Base-by-base conservation (phyloP, 192 early-diverging fungal genomes). In the Cetraspora pellucida region DNA sequence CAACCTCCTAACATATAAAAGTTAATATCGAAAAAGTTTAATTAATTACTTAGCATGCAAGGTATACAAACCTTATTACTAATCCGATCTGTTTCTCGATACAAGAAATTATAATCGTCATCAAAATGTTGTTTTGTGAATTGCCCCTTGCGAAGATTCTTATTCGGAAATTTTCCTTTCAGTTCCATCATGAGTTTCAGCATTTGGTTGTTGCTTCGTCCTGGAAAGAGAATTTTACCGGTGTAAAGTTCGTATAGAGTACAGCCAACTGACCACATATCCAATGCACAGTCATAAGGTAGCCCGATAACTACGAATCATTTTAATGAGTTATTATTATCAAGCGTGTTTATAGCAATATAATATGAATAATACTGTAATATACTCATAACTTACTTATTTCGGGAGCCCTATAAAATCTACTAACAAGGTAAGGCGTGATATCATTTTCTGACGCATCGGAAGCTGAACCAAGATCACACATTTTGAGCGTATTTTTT, bases 381-480 rank as follows among this genome's bases (percentile, higher is more conserved):
- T n/a, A n/a, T n/a, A n/a, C n/a, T 4, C 44, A 21, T 72, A 81
- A 89, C 87, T 75, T 81, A 93, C 92, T 97, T 69, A 99, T 95
- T 85, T 99, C 97, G 7, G 97, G 97, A 1, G 97, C 93, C 17
- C 97, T 90, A 78, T 99, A 99, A 81, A 97, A 99, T 68, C 97
- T 88, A 63, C 91, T 93, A 49, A 97, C 96, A 8, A 99, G 81
- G 74, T 99, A 99, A 4, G 97, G 96, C 31, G 96, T 99, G 61
- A 97, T 93, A 54, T 97, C 95, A 78, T 92, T 94, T 79, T 97
- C 96, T 2, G 83, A 81, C 10, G 91, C 91, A 73, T 97, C 94
- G 25, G 91, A 93, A 14, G 96, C 97, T 0, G 92, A 94, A 30
- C 97, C 97, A 77, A 99, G 86, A 85, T 99, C 97, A 78, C 95